Conservation (phyloP, 495 filamentous ascomycete genomes). For the Penicillium coprophilum region DNA sequence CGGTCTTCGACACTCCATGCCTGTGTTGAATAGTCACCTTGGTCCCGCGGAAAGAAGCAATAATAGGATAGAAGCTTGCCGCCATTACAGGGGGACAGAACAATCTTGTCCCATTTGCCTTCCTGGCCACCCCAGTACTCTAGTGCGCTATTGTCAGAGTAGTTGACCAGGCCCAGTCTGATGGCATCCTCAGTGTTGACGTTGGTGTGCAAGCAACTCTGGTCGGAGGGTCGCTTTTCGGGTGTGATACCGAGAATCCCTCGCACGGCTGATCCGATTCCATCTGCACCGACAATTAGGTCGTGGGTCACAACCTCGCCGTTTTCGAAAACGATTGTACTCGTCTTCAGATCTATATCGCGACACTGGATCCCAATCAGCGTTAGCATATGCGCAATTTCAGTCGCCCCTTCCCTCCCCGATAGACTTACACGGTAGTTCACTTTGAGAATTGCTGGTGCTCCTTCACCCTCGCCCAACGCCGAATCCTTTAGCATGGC, state of each 20-base stretch:
- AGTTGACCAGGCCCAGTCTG: constrained; percentile 43
- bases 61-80: constrained; percentile 50
- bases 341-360: constrained; percentile 37
- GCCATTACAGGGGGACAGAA: constrained; percentile 49
- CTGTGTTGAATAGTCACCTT: constrained; percentile 43
- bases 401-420: too few relatives aligned
- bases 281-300: constrained; percentile 47
- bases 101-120: constrained; percentile 51
- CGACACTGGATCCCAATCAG: constrained; percentile 25
- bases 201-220: constrained; percentile 48
- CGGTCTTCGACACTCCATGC: constrained; percentile 40
- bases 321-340: constrained; percentile 41
- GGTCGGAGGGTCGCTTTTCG: constrained; percentile 45
- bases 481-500: constrained; percentile 52
- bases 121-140: constrained; percentile 54
- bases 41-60: constrained; percentile 49
- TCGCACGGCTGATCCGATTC: constrained; percentile 46
- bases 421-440: constrained; percentile 39
- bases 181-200: constrained; percentile 45
- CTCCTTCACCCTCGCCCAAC: constrained; percentile 42
- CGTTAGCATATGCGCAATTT: background rate
- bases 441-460: constrained; percentile 40
- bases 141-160: constrained; percentile 43
- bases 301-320: constrained; percentile 34
- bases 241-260: constrained; percentile 43